Evolutionary conservation across 495 filamentous ascomycete genomes (phyloP).

Genomic region (Aspergillus sclerotioniger): DNA sequence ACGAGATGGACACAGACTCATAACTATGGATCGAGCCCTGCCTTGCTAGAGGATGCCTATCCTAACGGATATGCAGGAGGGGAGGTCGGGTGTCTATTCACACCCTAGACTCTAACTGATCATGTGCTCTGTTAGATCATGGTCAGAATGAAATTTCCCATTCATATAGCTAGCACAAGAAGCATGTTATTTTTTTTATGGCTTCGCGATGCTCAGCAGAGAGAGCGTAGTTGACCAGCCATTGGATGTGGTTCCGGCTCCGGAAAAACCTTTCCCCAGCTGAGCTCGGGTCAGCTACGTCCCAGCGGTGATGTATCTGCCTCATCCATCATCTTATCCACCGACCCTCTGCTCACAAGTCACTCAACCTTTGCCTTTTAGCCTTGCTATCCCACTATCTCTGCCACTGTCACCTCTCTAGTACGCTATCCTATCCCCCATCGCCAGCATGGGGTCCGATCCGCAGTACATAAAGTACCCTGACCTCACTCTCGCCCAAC

Average conservation of each 20-base stretch:
- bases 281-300: conserved; percentile 41
- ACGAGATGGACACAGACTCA: too few species aligned
- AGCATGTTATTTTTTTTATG: too few species aligned
- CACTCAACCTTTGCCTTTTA: background rate
- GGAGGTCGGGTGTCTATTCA: too few species aligned
- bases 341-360: conserved; percentile 14
- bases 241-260: conserved; percentile 7
- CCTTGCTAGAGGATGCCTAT: too few species aligned
- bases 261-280: conserved; percentile 44
- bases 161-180: too few species aligned
- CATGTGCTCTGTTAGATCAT: too few species aligned
- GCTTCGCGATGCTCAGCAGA: background rate
- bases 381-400: background rate
- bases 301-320: conserved; percentile 36
- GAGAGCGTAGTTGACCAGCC: background rate
- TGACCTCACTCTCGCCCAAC: conserved; percentile 85
- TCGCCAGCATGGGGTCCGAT: conserved; percentile 83
- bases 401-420: background rate
- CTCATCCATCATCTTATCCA: conserved; percentile 17
- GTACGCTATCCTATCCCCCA: conserved; percentile 10
- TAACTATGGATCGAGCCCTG: too few species aligned
- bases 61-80: too few species aligned
- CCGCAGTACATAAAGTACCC: conserved; percentile 96
- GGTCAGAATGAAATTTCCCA: background rate
- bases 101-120: too few species aligned